Evolutionary conservation across 192 early-diverging fungal genomes (phyloP).

Genomic region (Backusella sp.): DNA sequence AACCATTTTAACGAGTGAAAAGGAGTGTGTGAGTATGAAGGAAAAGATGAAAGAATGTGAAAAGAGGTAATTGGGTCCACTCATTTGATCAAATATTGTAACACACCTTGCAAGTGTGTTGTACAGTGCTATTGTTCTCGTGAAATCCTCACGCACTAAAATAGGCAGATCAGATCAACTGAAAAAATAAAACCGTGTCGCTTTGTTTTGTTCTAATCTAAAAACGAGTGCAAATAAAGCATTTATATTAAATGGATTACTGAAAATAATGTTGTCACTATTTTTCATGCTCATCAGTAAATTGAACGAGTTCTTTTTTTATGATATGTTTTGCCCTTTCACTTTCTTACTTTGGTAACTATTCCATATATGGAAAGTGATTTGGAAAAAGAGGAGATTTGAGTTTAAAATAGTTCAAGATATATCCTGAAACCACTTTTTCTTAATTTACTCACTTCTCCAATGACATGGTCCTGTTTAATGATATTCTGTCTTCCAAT

Average conservation of each 20-base stretch:
- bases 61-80: not conserved
- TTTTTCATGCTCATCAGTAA: not conserved
- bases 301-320: no score
- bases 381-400: not conserved
- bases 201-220: not conserved
- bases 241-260: no score
- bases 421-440: not conserved
- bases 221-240: not conserved
- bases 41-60: not conserved
- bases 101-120: not conserved
- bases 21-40: not conserved
- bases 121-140: not conserved
- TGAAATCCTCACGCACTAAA: slow-evolving; percentile 5
- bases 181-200: not conserved
- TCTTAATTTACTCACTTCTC: not conserved
- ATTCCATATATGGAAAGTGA: not conserved
- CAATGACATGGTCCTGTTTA: not conserved
- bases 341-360: not conserved
- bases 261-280: not conserved
- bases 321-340: no score
- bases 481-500: not conserved
- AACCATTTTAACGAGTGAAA: not conserved
- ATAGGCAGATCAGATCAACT: not conserved
- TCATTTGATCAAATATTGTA: slow-evolving; percentile 6
- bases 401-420: not conserved